phyloP scores from a whole-genome alignment of 257 asterid species.

The Nicotiana tabacum region DNA sequence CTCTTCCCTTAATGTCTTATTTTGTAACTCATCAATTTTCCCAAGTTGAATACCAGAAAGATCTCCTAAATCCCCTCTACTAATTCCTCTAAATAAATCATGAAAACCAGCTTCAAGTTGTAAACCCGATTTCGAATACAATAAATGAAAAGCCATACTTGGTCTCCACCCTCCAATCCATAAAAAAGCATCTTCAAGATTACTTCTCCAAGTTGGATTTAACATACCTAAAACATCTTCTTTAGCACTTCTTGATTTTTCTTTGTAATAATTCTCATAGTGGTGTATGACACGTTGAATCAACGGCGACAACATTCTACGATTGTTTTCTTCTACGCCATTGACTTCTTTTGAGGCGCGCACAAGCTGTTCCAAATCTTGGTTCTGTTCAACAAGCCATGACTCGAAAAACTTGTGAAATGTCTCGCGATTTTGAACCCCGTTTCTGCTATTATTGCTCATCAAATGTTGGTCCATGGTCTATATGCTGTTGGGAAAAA shows the following conservation, averaged over 20 bases:
- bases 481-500: background rate
- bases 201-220: constrained; percentile 55
- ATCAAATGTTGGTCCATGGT: background rate
- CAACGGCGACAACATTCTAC: background rate
- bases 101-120: constrained; percentile 48
- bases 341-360: constrained; percentile 18
- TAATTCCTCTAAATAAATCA: constrained; percentile 37
- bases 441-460: background rate
- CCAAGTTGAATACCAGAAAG: constrained; percentile 33
- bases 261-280: constrained; percentile 53
- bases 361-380: constrained; percentile 36
- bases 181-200: constrained; percentile 57
- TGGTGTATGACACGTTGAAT: constrained; percentile 34
- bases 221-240: constrained; percentile 34
- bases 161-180: constrained; percentile 93
- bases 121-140: constrained; percentile 56
- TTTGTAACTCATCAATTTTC: constrained; percentile 38
- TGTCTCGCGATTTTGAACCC: constrained; percentile 8
- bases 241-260: constrained; percentile 32
- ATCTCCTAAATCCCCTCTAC: constrained; percentile 33
- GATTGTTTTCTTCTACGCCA: background rate
- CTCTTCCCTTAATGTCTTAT: constrained; percentile 36
- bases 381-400: constrained; percentile 46
- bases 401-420: constrained; percentile 40
- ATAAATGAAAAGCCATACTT: constrained; percentile 56